Percentiles rank a stretch among this genome's conserved stretches.
phyloP scores from a whole-genome alignment of 192 early-diverging fungal genomes.

The Phycomyces blakesleeanus region DNA sequence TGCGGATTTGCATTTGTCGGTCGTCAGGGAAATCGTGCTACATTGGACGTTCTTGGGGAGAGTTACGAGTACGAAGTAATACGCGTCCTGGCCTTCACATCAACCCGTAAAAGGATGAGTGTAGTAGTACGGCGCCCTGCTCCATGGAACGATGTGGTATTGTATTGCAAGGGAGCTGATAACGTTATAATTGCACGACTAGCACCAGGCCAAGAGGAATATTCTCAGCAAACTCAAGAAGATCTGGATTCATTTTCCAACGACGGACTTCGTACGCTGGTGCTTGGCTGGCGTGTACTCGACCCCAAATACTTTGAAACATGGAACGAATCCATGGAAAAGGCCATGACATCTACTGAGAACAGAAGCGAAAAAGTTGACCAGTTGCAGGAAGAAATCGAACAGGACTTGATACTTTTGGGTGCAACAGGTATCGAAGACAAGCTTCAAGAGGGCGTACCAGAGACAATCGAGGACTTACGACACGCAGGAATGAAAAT shows the following conservation, averaged over 20 bases:
- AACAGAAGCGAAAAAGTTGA: slow-evolving; percentile 75
- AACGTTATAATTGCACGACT: slow-evolving; percentile 91
- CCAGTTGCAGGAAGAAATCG: slow-evolving; percentile 71
- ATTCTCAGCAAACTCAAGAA: slow-evolving; percentile 54
- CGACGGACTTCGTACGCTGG: slow-evolving; percentile 88
- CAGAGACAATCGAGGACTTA: slow-evolving; percentile 82
- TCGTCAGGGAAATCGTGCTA: slow-evolving; percentile 50
- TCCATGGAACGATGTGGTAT: slow-evolving; percentile 72
- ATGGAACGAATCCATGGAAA: slow-evolving; percentile 74
- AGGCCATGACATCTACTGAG: slow-evolving; percentile 62
- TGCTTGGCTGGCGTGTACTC: slow-evolving; percentile 75
- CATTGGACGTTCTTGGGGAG: slow-evolving; percentile 68
- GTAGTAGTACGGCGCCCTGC: slow-evolving; percentile 74
- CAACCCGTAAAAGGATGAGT: slow-evolving; percentile 94
- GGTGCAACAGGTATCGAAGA: slow-evolving; percentile 98
- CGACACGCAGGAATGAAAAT: slow-evolving; percentile 87
- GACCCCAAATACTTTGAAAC: slow-evolving; percentile 65
- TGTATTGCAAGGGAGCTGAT: slow-evolving; percentile 95
- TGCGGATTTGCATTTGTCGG: slow-evolving; percentile 71
- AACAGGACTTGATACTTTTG: slow-evolving; percentile 73
- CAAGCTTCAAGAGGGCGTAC: slow-evolving; percentile 93
- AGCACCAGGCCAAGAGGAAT: slow-evolving; percentile 38
- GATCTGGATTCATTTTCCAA: slow-evolving; percentile 78
- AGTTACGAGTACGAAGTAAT: slow-evolving; percentile 70
- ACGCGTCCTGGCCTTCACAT: slow-evolving; percentile 91